phyloP scores from a whole-genome alignment of 2,329 filamentous ascomycete species.

The Colletotrichum sojae region DNA sequence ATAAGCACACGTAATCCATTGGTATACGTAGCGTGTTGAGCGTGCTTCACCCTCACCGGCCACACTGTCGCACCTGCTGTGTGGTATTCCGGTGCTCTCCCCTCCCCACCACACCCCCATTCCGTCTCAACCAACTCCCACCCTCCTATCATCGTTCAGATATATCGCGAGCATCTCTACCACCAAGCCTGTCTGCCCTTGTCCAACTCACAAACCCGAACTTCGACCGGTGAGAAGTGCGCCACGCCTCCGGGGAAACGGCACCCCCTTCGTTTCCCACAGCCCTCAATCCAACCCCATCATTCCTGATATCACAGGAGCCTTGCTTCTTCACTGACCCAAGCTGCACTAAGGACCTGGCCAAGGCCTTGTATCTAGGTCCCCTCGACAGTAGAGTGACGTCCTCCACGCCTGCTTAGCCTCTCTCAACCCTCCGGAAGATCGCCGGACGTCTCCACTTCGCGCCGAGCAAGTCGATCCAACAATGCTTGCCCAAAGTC shows the following conservation, averaged over 20 bases:
- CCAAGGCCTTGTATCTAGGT: not conserved
- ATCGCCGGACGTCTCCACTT: slow-evolving; percentile 12
- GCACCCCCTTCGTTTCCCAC: slow-evolving; percentile 16
- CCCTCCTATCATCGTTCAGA: slow-evolving; percentile 30
- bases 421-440: slow-evolving; percentile 1
- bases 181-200: not conserved
- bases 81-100: slow-evolving; percentile 10
- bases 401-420: slow-evolving; percentile 3
- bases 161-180: slow-evolving; percentile 20
- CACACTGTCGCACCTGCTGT: slow-evolving; percentile 15
- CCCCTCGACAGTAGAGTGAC: slow-evolving; percentile 2
- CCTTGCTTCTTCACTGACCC: not conserved
- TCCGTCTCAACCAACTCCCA: slow-evolving; percentile 4
- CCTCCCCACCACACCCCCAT: too few species aligned
- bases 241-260: slow-evolving; percentile 16
- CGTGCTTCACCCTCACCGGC: too few species aligned
- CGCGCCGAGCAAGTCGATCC: slow-evolving; percentile 5
- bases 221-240: slow-evolving; percentile 30
- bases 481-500: not conserved
- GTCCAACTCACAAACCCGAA: slow-evolving; percentile 25
- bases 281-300: not conserved
- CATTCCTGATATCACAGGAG: not conserved
- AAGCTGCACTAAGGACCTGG: not conserved
- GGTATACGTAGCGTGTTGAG: too few species aligned
- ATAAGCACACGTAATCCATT: not conserved